phyloP scores from a whole-genome alignment of 371 early-diverging fungal species.

The Mortierella sp. region DNA sequence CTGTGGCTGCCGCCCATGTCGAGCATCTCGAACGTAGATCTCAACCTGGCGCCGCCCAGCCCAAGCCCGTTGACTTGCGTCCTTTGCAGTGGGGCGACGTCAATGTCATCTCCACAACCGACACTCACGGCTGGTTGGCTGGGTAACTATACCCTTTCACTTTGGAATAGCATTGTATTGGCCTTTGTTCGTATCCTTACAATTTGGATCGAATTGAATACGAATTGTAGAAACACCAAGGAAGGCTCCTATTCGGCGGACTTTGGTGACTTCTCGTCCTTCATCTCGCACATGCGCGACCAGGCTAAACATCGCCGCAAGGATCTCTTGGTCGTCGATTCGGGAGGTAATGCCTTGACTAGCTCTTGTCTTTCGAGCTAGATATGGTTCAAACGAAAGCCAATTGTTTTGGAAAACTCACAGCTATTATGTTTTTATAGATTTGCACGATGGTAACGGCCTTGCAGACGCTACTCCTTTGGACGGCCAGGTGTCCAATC shows the following conservation, averaged over 20 bases:
- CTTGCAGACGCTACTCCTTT: constrained; percentile 60
- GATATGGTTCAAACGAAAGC: no score
- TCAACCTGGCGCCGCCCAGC: constrained; percentile 54
- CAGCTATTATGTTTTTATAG: not conserved
- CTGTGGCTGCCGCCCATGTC: constrained; percentile 28
- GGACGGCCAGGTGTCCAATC: constrained; percentile 58
- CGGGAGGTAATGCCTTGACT: constrained; percentile 55
- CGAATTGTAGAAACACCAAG: not conserved
- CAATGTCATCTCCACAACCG: constrained; percentile 63
- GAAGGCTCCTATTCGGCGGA: constrained; percentile 5
- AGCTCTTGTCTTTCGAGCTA: no score
- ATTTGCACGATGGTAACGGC: constrained; percentile 50
- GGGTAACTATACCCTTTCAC: constrained; percentile 38
- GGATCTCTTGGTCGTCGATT: constrained; percentile 65
- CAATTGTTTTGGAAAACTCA: no score
- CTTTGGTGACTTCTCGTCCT: constrained; percentile 9
- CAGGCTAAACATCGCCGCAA: constrained; percentile 51
- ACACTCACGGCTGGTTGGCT: constrained; percentile 42
- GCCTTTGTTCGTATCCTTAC: no score
- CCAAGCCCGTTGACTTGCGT: constrained; percentile 37
- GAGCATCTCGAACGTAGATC: constrained; percentile 34
- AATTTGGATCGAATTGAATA: no score
- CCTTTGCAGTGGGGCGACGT: constrained; percentile 65
- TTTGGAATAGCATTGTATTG: no score
- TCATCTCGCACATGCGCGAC: constrained; percentile 53